Base-by-base conservation (phyloP, 2,329 filamentous ascomycete species). In the Monilinia polystroma region DNA sequence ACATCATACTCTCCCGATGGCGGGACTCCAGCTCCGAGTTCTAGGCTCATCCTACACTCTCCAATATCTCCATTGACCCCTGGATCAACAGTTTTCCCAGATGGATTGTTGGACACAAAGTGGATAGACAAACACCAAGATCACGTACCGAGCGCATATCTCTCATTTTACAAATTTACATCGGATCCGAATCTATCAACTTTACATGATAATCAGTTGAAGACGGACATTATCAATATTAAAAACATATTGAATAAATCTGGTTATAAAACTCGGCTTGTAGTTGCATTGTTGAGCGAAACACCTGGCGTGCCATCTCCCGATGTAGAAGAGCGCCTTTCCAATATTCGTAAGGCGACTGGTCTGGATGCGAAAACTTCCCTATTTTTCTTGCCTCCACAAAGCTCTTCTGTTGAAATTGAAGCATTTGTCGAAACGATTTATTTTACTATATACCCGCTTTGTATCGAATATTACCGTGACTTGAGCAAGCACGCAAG, bases 61-160 rank as follows among this genome's bases (percentile, higher is more conserved):
- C 92, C 93, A 1, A 87, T 97, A 71, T 98, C 95, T 2, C 95
- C 94, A 0, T 83, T 98, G 41, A 95, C 91, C 51, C 93, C 93
- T 4, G 85, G 84, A 10, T 97, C 94, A 10, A 82, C 87, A 2
- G 84, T 96, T 3, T 98, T 95, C 75, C 93, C 94, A 10, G 95
- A 98, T 79, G 95, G 94, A 5, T 81, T 97, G 67, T 87, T 97
- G 76, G 87, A 93, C 68, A 84, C 89, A 26, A 79, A 86, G 68
- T 99, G 94, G 94, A 82, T 96, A 65, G 85, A 86, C 68, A 99
- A 98, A 77, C 94, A 98, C 76, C 93, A 97, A 75, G 82, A 90
- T 63, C 82, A 92, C 23, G 84, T 98, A 29, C 94, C 94, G 1
- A 90, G 92, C 69, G 84, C 92, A 35, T 89, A 92, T 72, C 78